These are phyloP conservation scores for Protomyces arabidopsidicola DNA, from an alignment of 1,139 yeast genomes.

Conservation along the genomic window DNA sequence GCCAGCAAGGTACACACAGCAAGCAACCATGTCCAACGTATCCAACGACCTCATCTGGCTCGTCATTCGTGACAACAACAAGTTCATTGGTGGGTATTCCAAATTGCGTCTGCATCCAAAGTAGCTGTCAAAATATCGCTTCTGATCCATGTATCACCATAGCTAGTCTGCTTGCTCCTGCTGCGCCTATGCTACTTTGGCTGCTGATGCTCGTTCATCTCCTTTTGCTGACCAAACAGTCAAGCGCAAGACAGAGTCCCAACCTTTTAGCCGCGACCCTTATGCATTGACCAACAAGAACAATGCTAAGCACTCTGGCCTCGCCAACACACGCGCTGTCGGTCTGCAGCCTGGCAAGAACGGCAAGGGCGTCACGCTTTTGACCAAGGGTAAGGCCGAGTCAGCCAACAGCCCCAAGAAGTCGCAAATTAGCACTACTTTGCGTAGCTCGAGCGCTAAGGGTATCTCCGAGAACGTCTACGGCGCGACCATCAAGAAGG, in stretches of 20 bases:
- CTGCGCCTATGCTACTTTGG: too few species aligned
- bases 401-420: slow-evolving; percentile 37
- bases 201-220: too few species aligned
- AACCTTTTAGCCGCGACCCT: slow-evolving; percentile 51
- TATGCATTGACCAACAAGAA: slow-evolving; percentile 48
- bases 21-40: slow-evolving; percentile 7
- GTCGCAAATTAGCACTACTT: slow-evolving; percentile 33
- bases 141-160: neutral
- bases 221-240: neutral
- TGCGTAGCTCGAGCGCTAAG: slow-evolving; percentile 41
- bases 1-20: too few species aligned
- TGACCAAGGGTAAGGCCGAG: slow-evolving; percentile 45
- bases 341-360: slow-evolving; percentile 40
- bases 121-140: neutral
- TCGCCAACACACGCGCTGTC: slow-evolving; percentile 38
- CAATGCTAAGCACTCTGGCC: slow-evolving; percentile 46
- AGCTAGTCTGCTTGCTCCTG: neutral
- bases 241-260: slow-evolving; percentile 32
- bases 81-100: slow-evolving; percentile 13
- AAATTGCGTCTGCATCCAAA: neutral
- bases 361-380: slow-evolving; percentile 43
- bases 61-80: slow-evolving; percentile 23
- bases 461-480: slow-evolving; percentile 46
- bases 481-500: slow-evolving; percentile 45
- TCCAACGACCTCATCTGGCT: slow-evolving; percentile 27